Percentiles rank a stretch among this genome's conserved stretches.
phyloP scores from a whole-genome alignment of 352 stramenopile genomes.

The Phytophthora rubi region DNA sequence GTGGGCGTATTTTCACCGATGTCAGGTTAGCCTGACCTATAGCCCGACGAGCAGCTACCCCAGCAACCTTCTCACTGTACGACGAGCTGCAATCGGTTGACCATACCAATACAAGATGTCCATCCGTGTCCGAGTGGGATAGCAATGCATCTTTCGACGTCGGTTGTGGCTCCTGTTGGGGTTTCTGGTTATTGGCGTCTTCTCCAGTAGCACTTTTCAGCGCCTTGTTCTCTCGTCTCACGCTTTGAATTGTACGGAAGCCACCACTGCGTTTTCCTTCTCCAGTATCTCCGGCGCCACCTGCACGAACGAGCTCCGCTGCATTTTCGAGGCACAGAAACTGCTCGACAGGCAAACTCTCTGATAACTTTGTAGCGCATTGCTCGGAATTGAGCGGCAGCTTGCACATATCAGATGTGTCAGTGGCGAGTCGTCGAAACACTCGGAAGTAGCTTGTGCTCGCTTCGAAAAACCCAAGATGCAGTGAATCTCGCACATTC shows the following conservation, averaged over 20 bases:
- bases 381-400: conserved; percentile 29
- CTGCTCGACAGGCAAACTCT: conserved; percentile 59
- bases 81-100: conserved; percentile 43
- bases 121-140: conserved; percentile 54
- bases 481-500: conserved; percentile 39
- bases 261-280: conserved; percentile 56
- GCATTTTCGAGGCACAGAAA: conserved; percentile 84
- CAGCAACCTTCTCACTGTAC: conserved; percentile 24
- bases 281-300: conserved; percentile 31
- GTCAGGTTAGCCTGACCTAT: conserved; percentile 76
- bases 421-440: conserved; percentile 22
- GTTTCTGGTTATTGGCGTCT: conserved; percentile 25
- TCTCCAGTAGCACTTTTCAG: conserved; percentile 46
- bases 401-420: conserved; percentile 15
- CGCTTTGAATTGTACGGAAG: conserved; percentile 87
- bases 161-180: conserved; percentile 53
- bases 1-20: conserved; percentile 62
- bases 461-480: conserved; percentile 71
- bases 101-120: conserved; percentile 75
- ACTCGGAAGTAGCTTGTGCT: conserved; percentile 86
- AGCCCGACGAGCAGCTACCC: conserved; percentile 24
- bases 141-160: conserved; percentile 68
- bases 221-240: conserved; percentile 86
- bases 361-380: conserved; percentile 18
- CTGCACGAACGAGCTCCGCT: conserved; percentile 45